A percentile compares a stretch with the other conserved stretches of the same genome.
Conservation (phyloP, 2,329 filamentous ascomycete species). For the Colletotrichum sp. region DNA sequence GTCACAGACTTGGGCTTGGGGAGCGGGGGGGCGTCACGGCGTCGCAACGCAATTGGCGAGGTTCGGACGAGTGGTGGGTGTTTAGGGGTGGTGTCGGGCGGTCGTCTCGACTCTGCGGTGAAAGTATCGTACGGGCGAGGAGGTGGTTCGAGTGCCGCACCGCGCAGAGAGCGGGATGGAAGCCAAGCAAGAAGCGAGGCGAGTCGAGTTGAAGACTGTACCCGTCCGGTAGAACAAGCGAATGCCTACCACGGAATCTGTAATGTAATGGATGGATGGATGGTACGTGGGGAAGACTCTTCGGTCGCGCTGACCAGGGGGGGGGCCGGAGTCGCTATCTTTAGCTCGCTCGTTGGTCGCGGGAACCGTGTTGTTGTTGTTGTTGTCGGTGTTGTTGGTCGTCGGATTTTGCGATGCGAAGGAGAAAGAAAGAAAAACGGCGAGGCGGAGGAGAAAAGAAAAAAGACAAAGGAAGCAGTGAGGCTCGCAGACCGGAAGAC, state of each 20-base stretch:
- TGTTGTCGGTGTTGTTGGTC: background rate
- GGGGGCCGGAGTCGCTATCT: background rate
- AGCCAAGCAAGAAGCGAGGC: background rate
- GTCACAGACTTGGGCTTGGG: constrained; percentile 17
- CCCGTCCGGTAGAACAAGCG: constrained; percentile 7
- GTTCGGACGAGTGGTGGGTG: constrained; percentile 9
- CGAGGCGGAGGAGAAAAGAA: background rate
- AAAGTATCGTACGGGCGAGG: background rate
- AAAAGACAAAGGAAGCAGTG: background rate
- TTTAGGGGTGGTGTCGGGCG: background rate
- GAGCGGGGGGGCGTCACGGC: constrained; percentile 15
- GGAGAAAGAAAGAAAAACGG: background rate
- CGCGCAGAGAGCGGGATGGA: background rate
- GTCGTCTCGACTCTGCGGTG: background rate
- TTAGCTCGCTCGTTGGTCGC: background rate
- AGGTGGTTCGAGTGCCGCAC: background rate
- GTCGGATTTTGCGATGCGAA: background rate
- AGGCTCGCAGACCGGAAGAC: background rate
- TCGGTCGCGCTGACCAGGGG: background rate
- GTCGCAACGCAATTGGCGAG: constrained; percentile 19
- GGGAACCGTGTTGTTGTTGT: background rate
- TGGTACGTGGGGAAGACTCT: background rate
- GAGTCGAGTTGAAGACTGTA: background rate
- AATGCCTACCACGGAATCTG: constrained; percentile 8
- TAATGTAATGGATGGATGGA: background rate